These are phyloP conservation scores for Trichoderma polysporum DNA, from an alignment of 2,329 filamentous ascomycete species.

Conservation along the genomic window DNA sequence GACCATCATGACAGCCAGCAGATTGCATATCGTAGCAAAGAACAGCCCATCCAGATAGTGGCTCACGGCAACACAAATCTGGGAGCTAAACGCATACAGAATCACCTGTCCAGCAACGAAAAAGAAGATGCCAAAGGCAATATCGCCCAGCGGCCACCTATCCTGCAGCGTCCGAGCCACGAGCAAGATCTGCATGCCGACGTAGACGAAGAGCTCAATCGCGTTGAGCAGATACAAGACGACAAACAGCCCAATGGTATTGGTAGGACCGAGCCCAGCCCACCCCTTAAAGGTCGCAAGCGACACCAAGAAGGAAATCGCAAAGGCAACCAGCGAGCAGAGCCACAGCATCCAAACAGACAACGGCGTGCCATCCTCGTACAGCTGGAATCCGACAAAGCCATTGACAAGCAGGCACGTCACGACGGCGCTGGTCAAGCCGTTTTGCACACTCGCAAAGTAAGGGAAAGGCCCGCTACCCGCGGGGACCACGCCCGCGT, in stretches of 20 bases:
- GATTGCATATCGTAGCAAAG: slow-evolving; percentile 89
- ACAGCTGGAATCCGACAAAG: slow-evolving; percentile 96
- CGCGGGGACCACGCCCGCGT: slow-evolving; percentile 87
- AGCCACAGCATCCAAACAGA: slow-evolving; percentile 90
- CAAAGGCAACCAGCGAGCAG: slow-evolving; percentile 76
- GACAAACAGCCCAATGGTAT: slow-evolving; percentile 85
- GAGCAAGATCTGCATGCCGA: slow-evolving; percentile 82
- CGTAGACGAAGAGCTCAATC: slow-evolving; percentile 80
- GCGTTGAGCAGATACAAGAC: slow-evolving; percentile 90
- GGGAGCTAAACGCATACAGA: slow-evolving; percentile 83
- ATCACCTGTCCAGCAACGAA: slow-evolving; percentile 91
- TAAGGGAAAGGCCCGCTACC: slow-evolving; percentile 80
- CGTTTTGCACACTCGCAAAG: slow-evolving; percentile 85
- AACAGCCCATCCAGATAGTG: slow-evolving; percentile 95
- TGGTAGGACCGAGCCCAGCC: slow-evolving; percentile 80
- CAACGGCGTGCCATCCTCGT: slow-evolving; percentile 91
- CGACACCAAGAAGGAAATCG: slow-evolving; percentile 81
- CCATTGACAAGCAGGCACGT: slow-evolving; percentile 93
- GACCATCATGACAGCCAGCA: slow-evolving; percentile 98
- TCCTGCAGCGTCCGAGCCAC: slow-evolving; percentile 90
- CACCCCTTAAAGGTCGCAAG: slow-evolving; percentile 91
- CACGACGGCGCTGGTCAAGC: slow-evolving; percentile 79
- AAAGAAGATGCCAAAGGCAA: slow-evolving; percentile 85
- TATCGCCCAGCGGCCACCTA: slow-evolving; percentile 91
- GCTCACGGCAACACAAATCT: slow-evolving; percentile 78